Percentiles rank a stretch among this genome's conserved stretches.
phyloP scores from a whole-genome alignment of 73 alveolate species.

The Durusdinium trenchii region DNA sequence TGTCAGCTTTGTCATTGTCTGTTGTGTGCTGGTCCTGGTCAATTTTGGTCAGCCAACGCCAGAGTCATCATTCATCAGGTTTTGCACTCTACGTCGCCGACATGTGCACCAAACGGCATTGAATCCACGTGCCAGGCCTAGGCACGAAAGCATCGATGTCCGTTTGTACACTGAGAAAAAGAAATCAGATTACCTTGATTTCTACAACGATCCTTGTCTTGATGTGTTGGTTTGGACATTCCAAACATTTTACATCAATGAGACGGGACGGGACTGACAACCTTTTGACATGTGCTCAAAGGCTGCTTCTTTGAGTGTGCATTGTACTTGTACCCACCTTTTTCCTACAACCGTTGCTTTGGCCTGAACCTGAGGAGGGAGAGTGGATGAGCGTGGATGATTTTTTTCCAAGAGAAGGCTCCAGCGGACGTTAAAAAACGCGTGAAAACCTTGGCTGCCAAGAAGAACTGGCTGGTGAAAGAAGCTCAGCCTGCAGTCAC shows the following conservation, averaged over 20 bases:
- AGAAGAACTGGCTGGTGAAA: not conserved
- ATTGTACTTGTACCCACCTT: no score
- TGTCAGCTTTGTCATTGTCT: no score
- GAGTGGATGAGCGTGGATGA: not conserved
- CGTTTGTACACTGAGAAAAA: not conserved
- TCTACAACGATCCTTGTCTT: not conserved
- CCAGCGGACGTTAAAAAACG: slow-evolving; percentile 6
- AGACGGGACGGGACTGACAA: no score
- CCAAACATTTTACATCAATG: no score
- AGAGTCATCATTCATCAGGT: not conserved
- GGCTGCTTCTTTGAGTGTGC: no score
- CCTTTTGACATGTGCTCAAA: not conserved
- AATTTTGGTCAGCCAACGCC: no score
- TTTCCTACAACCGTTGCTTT: no score
- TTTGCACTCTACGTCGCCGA: not conserved
- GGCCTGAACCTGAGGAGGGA: no score
- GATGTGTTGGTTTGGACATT: no score
- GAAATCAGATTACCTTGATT: not conserved
- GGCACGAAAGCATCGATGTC: not conserved
- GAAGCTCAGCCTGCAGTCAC: not conserved
- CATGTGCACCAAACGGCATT: not conserved
- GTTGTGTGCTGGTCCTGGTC: no score
- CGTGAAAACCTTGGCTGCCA: not conserved
- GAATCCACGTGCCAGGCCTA: not conserved
- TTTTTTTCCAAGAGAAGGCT: slow-evolving; percentile 1